Conservation (phyloP, 2,329 filamentous ascomycete genomes). For the Phyllosticta citribraziliensis region DNA sequence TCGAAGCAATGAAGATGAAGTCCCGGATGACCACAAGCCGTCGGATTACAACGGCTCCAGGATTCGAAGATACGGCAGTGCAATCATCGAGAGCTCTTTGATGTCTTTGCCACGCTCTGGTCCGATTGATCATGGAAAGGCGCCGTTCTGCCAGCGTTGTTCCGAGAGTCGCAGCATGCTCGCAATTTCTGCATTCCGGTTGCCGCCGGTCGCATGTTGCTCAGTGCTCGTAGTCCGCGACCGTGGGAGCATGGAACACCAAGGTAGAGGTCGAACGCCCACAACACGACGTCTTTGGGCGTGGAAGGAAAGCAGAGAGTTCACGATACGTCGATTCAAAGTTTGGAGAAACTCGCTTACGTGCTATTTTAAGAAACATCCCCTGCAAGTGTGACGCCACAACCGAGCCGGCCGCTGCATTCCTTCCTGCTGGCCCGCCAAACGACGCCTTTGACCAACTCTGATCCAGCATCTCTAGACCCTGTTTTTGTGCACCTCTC, state of each 20-base stretch:
- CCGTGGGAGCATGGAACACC: background rate
- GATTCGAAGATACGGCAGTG: no score
- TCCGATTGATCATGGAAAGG: no score
- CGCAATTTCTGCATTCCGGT: no score
- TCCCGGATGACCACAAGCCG: no score
- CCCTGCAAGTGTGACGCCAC: background rate
- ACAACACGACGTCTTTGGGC: background rate
- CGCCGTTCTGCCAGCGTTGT: no score
- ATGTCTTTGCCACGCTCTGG: no score
- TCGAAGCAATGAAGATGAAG: no score
- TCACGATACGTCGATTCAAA: background rate
- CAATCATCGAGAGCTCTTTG: no score
- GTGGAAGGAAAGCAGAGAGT: background rate
- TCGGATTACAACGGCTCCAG: no score
- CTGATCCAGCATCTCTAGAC: background rate
- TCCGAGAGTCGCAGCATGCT: no score
- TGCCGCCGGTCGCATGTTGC: no score
- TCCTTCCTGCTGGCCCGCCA: background rate
- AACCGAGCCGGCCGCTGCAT: background rate
- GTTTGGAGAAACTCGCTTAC: background rate
- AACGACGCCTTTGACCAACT: background rate
- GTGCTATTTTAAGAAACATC: background rate
- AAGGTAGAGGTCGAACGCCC: background rate
- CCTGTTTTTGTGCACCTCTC: background rate
- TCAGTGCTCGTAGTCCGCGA: background rate